Conservation (phyloP, 371 early-diverging fungal genomes). For the Phascolomyces articulosus region DNA sequence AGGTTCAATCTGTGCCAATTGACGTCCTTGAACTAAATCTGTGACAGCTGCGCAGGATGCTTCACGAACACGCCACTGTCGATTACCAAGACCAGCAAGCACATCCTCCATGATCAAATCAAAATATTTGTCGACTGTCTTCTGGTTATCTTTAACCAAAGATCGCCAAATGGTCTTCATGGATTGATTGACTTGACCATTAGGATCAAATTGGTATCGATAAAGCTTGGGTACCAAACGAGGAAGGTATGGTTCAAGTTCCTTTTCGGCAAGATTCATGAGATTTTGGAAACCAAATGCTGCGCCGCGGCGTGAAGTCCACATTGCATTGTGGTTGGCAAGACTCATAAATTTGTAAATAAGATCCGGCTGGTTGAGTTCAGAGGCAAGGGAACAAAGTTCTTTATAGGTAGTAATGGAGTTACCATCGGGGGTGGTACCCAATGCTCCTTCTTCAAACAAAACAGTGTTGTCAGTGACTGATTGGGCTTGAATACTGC, state of each 20-base stretch:
- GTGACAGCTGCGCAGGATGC: conserved; percentile 78
- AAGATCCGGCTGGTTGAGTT: conserved; percentile 91
- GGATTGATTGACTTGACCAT: conserved; percentile 79
- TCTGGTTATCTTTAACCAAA: conserved; percentile 76
- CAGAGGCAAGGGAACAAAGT: conserved; percentile 86
- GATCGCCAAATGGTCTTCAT: conserved; percentile 93
- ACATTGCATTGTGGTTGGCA: conserved; percentile 88
- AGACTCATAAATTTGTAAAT: conserved; percentile 95
- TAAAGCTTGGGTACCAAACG: conserved; percentile 84
- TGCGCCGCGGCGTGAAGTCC: conserved; percentile 91
- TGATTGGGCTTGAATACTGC: conserved; percentile 62
- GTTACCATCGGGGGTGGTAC: conserved; percentile 82
- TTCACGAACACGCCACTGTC: conserved; percentile 90
- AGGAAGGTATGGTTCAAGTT: conserved; percentile 77
- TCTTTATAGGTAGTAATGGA: conserved; percentile 84
- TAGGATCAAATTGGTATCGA: conserved; percentile 88
- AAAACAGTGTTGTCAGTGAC: conserved; percentile 80
- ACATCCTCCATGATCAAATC: conserved; percentile 81
- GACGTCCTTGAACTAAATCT: conserved; percentile 77
- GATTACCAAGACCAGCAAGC: conserved; percentile 73
- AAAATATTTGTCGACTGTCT: conserved; percentile 81
- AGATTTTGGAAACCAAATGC: conserved; percentile 86
- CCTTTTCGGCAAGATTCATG: conserved; percentile 77
- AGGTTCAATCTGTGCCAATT: conserved; percentile 69
- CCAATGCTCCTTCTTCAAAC: conserved; percentile 73